Conservation (phyloP, 495 filamentous ascomycete species). For the Xylaria acuta region DNA sequence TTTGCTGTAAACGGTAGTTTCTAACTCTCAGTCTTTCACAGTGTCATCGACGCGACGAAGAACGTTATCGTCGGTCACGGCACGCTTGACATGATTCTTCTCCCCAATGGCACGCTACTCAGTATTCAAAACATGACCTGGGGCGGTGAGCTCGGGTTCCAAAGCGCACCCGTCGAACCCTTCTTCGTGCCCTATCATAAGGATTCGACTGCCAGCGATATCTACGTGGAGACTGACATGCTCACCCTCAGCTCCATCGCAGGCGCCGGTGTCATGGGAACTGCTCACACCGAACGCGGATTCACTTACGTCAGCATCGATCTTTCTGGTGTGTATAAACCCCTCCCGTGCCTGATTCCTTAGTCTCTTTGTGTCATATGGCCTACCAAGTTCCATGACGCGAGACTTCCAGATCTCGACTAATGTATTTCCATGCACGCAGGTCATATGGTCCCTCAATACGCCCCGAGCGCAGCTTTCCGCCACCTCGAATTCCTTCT, state of each 20-base stretch:
- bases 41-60: conserved; percentile 74
- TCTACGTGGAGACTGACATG: conserved; percentile 34
- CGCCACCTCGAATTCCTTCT: conserved; percentile 48
- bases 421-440: too few relatives aligned
- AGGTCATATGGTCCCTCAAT: conserved; percentile 45
- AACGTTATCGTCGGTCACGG: conserved; percentile 77
- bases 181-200: conserved; percentile 73
- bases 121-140: conserved; percentile 89
- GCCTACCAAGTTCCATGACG: too few relatives aligned
- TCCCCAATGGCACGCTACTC: conserved; percentile 72
- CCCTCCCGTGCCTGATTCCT: too few relatives aligned
- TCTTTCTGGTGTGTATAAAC: too few relatives aligned
- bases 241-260: conserved; percentile 30
- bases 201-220: conserved; percentile 30
- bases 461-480: conserved; percentile 45
- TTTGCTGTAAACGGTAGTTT: too few relatives aligned
- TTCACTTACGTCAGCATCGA: conserved; percentile 46
- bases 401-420: too few relatives aligned
- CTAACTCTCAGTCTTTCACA: too few relatives aligned
- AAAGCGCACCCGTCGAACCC: conserved; percentile 58
- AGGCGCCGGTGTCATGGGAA: conserved; percentile 43
- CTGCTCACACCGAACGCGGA: conserved; percentile 45
- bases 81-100: conserved; percentile 63
- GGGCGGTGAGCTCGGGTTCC: conserved; percentile 76
- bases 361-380: too few relatives aligned